These are phyloP conservation scores for Salicornia ramosissima DNA, from an alignment of 148 eudicot species.

Conservation along the genomic window DNA sequence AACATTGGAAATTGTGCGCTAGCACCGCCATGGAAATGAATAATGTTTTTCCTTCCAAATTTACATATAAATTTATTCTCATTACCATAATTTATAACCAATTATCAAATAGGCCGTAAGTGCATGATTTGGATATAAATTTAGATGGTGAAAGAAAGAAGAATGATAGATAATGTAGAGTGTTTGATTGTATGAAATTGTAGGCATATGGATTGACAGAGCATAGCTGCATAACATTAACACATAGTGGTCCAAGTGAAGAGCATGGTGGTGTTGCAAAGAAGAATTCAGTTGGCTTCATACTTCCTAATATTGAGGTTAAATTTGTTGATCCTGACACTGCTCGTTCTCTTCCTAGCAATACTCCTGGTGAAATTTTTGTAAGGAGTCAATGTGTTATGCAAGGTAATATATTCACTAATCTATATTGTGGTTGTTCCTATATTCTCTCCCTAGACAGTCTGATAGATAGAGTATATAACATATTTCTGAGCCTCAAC, in stretches of 20 bases:
- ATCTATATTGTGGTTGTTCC: no score
- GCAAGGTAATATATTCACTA: constrained; percentile 48
- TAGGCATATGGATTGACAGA: constrained; percentile 98
- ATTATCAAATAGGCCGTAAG: no score
- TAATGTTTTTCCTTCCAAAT: no score
- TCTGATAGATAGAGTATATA: no score
- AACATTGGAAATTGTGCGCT: no score
- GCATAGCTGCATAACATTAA: constrained; percentile 89
- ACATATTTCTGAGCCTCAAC: no score
- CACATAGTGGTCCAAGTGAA: constrained; percentile 60
- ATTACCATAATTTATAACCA: no score
- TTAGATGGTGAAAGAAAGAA: no score
- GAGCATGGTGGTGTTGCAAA: constrained; percentile 58
- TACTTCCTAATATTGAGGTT: constrained; percentile 80
- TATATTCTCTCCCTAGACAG: no score
- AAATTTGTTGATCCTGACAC: constrained; percentile 81
- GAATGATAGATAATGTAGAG: not conserved
- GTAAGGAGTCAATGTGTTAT: constrained; percentile 90
- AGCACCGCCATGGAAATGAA: no score
- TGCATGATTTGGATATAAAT: not conserved
- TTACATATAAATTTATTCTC: no score
- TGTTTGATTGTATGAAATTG: not conserved
- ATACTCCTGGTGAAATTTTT: constrained; percentile 77
- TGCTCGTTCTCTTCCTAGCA: constrained; percentile 60
- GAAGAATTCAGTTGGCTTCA: constrained; percentile 84